Evolutionary conservation across 192 early-diverging fungal species (phyloP), one percentile per base, ranked within the genome.

Genomic region (Physocladia obscura): DNA sequence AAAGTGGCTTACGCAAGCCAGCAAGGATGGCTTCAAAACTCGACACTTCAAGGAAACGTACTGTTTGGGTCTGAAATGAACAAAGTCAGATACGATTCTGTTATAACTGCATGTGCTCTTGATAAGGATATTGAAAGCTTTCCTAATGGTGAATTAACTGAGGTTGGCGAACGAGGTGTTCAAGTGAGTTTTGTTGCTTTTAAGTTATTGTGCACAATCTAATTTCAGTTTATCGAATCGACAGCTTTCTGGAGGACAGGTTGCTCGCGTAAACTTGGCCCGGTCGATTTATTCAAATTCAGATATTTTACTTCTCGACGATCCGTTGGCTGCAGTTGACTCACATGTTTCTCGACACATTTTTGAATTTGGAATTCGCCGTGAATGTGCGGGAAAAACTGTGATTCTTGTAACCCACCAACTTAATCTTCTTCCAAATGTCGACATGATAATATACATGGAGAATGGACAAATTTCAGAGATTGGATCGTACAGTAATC

Each of bases 41-140:
- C 70, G 1, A 88, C 90, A 0, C 73, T 94, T n/a, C 82, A 85
- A 21, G 87, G 88, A 4, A 95, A 95, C 64, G 87, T 94, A 77
- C 40, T 92, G 30, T 93, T 95, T 79, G 91, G 92, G 0, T 82
- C 79, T 4, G 52, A 71, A 0, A 87, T 78, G 44, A 83, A 95
- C 50, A 63, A 67, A 19, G 57, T 67, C 8, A 35, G 59, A 6
- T 62, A 62, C 29, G 27, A 62, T 44, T 13, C 13, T 24, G 59
- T 62, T 5, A 62, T 62, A 4, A 83, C 86, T 0, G 87, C 86
- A 65, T 77, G 75, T 59, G 76, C 71, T 19, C 58, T 84, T 29
- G 55, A 31, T 30, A 57, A 60, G 19, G 82, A 84, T 64, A 38
- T 81, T 15, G 52, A 64, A 27, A 29, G 50, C 24, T 57, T 81